A percentile compares a stretch with the other conserved stretches of the same genome.
Evolutionary conservation across 2,329 filamentous ascomycete genomes (phyloP).

Genomic region (Clonostachys sp.): DNA sequence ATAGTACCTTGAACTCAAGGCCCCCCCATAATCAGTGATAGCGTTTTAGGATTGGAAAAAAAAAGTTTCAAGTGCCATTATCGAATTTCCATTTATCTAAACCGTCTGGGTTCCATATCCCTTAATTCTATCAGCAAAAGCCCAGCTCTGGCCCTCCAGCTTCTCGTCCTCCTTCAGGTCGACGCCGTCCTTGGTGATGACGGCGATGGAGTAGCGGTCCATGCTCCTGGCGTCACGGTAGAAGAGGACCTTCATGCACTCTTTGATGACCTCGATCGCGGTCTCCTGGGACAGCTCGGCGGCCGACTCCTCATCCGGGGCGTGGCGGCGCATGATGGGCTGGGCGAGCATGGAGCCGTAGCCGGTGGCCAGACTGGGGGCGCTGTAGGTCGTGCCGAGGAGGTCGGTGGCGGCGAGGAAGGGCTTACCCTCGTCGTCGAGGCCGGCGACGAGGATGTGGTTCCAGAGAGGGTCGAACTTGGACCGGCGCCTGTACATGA

Average conservation of each 20-base stretch:
- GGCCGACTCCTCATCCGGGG: conserved; percentile 78
- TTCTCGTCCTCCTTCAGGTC: conserved; percentile 80
- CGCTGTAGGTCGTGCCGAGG: conserved; percentile 85
- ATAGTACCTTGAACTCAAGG: too few relatives aligned
- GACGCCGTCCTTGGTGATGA: conserved; percentile 85
- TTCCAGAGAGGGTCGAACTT: conserved; percentile 99
- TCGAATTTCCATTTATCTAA: conserved; percentile 18
- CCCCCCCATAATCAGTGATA: too few relatives aligned
- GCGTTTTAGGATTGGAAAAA: too few relatives aligned
- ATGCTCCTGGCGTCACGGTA: conserved; percentile 93
- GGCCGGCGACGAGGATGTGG: conserved; percentile 82
- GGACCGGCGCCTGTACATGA: conserved; percentile 90
- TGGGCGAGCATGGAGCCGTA: conserved; percentile 91
- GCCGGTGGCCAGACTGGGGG: conserved; percentile 86
- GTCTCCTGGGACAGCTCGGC: conserved; percentile 69
- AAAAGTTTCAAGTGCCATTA: background rate
- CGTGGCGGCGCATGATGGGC: conserved; percentile 79
- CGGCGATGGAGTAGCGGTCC: conserved; percentile 86
- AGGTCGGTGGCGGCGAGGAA: conserved; percentile 92
- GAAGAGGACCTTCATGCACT: conserved; percentile 98
- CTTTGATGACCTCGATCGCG: conserved; percentile 76
- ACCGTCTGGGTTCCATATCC: conserved; percentile 87
- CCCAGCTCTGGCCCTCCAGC: conserved; percentile 95
- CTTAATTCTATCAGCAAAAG: conserved; percentile 90
- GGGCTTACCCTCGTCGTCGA: conserved; percentile 74